Evolutionary conservation across 1,139 yeast species (phyloP), one percentile per base, ranked within the genome.

Genomic region (Scheffersomyces parashehatae): DNA sequence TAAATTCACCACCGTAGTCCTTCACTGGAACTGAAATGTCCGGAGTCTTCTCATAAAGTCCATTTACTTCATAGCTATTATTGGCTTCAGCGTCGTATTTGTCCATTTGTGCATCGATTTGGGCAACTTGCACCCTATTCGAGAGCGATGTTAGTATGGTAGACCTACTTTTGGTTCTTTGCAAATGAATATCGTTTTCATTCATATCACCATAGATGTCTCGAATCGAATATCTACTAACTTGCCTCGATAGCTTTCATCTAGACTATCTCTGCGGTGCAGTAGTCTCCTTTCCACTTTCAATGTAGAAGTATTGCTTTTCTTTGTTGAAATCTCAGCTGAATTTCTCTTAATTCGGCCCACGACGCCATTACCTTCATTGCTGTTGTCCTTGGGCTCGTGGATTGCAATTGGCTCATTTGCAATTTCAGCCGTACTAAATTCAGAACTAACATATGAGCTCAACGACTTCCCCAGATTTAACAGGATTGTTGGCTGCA

Each of bases 1-100:
- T 58, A 50, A 75, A 80, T 50, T 79, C 84, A 10, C 65, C 68
- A 15, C 84, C 84, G 49, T 65, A 77, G 45, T 71, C 67, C 39
- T 60, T 59, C 1, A 75, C 64, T 2, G 81, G 80, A 1, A 76
- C 68, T 0, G 72, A 52, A 14, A 65, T 56, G 43, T 68, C 75
- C 2, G 71, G 68, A 1, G 67, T 52, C 20, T 54, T 56, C 35
- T 62, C 58, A 41, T 67, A 65, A 7, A 51, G 14, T 11, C 39
- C 13, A 24, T n/a, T 16, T 9, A 24, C 44, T 4, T 36, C 52
- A 10, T 37, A 46, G 41, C 28, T 40, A 37, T 14, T 41, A 16
- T 38, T 50, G 29, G 35, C 24, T 24, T 44, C 49, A 13, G 29
- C 41, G 34, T 51, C 58, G 28, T 32, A 45, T 3, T 37, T 49